These are phyloP conservation scores for Puccinia polysora DNA, from an alignment of 1,284 basidiomycete genomes.

Conservation along the genomic window DNA sequence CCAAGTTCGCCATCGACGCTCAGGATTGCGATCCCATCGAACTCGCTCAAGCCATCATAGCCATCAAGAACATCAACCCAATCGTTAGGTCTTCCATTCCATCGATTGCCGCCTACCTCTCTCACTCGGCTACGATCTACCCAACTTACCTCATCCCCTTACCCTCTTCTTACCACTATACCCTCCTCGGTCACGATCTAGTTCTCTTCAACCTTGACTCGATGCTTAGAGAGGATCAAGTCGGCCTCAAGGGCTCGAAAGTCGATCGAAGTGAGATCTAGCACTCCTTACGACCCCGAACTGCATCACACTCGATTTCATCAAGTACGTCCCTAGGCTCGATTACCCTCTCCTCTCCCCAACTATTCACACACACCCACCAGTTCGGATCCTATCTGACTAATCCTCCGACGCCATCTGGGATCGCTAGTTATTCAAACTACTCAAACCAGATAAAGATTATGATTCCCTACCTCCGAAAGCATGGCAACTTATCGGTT, in stretches of 20 bases:
- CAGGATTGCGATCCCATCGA: not conserved
- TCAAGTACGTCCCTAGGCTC: not conserved
- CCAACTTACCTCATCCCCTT: not conserved
- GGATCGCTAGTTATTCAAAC: slow-evolving; percentile 5
- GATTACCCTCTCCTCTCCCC: not conserved
- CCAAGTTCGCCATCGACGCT: not conserved
- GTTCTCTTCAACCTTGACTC: slow-evolving; percentile 9
- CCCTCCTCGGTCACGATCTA: not conserved
- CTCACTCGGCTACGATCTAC: not conserved
- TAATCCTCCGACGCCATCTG: not conserved
- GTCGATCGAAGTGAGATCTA: not conserved
- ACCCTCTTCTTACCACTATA: not conserved
- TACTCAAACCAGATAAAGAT: slow-evolving; percentile 23
- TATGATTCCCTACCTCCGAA: slow-evolving; percentile 19
- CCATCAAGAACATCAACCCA: slow-evolving; percentile 31
- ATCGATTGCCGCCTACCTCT: not conserved
- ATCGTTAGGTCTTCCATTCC: slow-evolving; percentile 1
- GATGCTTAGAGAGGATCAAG: slow-evolving; percentile 13
- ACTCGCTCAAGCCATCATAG: slow-evolving; percentile 11
- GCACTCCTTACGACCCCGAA: slow-evolving; percentile 9
- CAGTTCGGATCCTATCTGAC: not conserved
- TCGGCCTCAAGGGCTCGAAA: not conserved
- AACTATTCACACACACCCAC: not conserved
- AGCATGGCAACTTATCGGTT: slow-evolving; percentile 28
- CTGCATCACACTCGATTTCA: slow-evolving; percentile 5